phyloP scores from a whole-genome alignment of 805 yeast genomes.

The Metschnikowia lunata region DNA sequence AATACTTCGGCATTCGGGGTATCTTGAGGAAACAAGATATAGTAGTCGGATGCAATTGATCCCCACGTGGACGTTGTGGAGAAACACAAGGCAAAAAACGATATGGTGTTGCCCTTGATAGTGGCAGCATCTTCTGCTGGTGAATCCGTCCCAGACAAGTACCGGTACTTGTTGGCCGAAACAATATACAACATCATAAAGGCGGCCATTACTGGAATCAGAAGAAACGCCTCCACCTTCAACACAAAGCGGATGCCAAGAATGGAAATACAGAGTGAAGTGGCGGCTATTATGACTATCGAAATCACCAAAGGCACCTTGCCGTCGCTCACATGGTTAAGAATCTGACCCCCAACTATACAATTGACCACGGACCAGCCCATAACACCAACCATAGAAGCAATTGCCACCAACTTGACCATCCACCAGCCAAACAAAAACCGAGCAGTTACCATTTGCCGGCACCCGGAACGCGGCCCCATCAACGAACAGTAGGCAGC shows the following conservation, averaged over 20 bases:
- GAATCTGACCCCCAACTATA: slow-evolving; percentile 83
- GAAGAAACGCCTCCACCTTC: slow-evolving; percentile 60
- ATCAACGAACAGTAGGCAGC: slow-evolving; percentile 81
- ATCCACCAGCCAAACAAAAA: slow-evolving; percentile 83
- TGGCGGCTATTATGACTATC: slow-evolving; percentile 60
- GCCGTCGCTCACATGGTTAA: slow-evolving; percentile 60
- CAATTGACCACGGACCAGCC: slow-evolving; percentile 96
- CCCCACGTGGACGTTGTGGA: slow-evolving; percentile 90
- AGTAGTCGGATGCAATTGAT: slow-evolving; percentile 79
- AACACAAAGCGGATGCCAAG: slow-evolving; percentile 75
- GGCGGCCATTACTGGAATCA: slow-evolving; percentile 64
- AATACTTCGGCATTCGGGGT: slow-evolving; percentile 55
- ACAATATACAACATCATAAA: slow-evolving; percentile 66
- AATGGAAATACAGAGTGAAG: slow-evolving; percentile 63
- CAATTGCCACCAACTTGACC: slow-evolving; percentile 68
- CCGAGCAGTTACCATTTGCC: slow-evolving; percentile 83
- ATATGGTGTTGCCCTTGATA: slow-evolving; percentile 61
- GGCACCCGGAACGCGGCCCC: slow-evolving; percentile 88
- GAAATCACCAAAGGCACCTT: slow-evolving; percentile 70
- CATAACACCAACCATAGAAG: slow-evolving; percentile 68
- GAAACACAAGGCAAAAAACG: slow-evolving; percentile 68
- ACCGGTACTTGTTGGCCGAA: slow-evolving; percentile 44
- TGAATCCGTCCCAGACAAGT: slow-evolving; percentile 23
- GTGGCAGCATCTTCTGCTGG: slow-evolving; percentile 25
- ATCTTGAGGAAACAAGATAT: slow-evolving; percentile 72